Conservation (phyloP, 2,329 filamentous ascomycete genomes). For the Pseudogymnoascus sp. region DNA sequence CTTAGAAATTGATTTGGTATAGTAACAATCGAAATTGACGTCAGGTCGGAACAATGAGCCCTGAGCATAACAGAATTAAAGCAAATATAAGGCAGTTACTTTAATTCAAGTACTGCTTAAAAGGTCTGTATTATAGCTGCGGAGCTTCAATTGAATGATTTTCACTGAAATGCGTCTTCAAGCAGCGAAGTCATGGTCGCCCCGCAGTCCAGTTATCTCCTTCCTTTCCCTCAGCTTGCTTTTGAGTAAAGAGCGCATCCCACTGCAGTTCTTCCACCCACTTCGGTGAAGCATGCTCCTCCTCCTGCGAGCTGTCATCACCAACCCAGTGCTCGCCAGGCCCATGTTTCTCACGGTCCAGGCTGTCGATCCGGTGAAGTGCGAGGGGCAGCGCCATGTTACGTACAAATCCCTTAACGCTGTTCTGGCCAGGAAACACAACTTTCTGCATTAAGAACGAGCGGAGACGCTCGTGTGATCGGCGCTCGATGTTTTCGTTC, state of each 20-base stretch:
- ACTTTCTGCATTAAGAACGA: constrained; percentile 20
- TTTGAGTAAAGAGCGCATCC: background rate
- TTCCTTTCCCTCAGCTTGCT: background rate
- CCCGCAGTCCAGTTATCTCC: background rate
- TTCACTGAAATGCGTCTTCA: background rate
- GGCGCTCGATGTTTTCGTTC: constrained; percentile 19
- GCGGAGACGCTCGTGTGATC: constrained; percentile 19
- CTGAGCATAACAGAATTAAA: background rate
- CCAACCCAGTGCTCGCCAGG: background rate
- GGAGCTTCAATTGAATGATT: background rate
- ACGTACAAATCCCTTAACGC: constrained; percentile 19
- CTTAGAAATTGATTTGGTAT: too few species aligned
- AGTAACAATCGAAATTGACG: too few species aligned
- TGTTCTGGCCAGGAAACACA: constrained; percentile 21
- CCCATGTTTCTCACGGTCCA: background rate
- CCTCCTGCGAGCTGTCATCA: background rate
- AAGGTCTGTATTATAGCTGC: background rate
- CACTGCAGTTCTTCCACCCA: background rate
- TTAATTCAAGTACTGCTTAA: background rate
- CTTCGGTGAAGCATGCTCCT: background rate
- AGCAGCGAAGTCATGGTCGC: background rate
- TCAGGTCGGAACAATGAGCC: too few species aligned
- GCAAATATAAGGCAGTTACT: background rate
- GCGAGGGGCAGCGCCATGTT: constrained; percentile 7
- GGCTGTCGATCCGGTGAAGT: background rate